Conservation (phyloP, 495 filamentous ascomycete genomes). For the Aspergillus saccharolyticus region DNA sequence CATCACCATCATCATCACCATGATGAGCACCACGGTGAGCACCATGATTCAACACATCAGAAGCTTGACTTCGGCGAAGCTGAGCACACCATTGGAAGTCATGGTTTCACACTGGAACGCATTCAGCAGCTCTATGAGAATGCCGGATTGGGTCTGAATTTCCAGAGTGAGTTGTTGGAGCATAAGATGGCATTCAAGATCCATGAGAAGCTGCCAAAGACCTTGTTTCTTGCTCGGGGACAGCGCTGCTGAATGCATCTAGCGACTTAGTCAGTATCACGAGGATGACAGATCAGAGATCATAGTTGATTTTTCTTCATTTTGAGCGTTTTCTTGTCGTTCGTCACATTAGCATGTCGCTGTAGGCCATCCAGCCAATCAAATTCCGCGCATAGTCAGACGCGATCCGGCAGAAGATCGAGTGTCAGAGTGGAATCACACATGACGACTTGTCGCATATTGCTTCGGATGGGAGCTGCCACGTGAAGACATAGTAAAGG, state of each 20-base stretch:
- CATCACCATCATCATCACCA: constrained; percentile 18
- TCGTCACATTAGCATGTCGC: neutral
- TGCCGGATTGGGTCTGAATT: constrained; percentile 44
- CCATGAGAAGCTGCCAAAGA: constrained; percentile 24
- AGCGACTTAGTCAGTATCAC: neutral
- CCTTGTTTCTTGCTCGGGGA: constrained; percentile 35
- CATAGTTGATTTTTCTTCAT: too few species aligned
- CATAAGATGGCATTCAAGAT: constrained; percentile 28
- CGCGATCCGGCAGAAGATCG: constrained; percentile 3
- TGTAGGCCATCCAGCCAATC: constrained; percentile 14
- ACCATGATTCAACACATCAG: constrained; percentile 11
- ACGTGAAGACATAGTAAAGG: neutral
- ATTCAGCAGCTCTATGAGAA: constrained; percentile 48
- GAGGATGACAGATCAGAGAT: neutral
- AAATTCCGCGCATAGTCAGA: constrained; percentile 23
- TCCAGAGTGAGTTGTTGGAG: constrained; percentile 34
- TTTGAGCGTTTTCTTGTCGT: too few species aligned
- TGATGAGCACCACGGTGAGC: constrained; percentile 20
- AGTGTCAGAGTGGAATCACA: neutral
- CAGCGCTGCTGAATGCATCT: constrained; percentile 17
- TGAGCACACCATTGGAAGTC: constrained; percentile 45
- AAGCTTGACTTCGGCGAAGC: constrained; percentile 27
- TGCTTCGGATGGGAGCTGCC: neutral
- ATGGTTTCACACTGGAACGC: constrained; percentile 52
- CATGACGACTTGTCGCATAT: neutral